Evolutionary conservation across 2,329 filamentous ascomycete genomes (phyloP), one percentile per base, ranked within the genome.

Genomic region (Diaporthe longicolla): DNA sequence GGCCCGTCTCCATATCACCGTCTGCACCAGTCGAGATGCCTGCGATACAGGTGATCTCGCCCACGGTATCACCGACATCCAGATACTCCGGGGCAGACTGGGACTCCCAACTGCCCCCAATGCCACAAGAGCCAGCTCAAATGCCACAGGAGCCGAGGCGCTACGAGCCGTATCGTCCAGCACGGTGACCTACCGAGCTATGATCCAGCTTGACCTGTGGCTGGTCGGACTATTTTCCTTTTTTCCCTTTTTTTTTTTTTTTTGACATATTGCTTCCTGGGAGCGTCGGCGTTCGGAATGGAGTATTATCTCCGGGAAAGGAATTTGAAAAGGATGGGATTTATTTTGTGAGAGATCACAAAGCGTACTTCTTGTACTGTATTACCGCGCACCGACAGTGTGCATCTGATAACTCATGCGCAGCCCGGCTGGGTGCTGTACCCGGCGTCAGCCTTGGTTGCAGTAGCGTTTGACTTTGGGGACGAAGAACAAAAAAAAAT

Each of bases 11-110:
- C 26, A 17, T 52, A 35, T 52, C 52, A 19, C 71, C 26, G 9
- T 73, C 74, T 21, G 75, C 71, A 43, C 77, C 78, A 1, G 77
- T 76, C 15, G 81, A 82, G 75, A 79, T 82, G 77, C 79, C 79
- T 0, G 77, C 76, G 11, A 75, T 76, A 17, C 76, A 77, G 1
- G 68, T 77, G 5, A 73, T 48, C 43, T 66, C 71, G 24, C 72
- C 71, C 29, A 59, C 61, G 3, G 57, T 50, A 17, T 70, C 73
- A 37, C 71, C 71, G 21, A 8, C 57, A 13, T 71, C 65, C 32
- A 43, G 71, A 52, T 75, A 71, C 35, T 71, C 65, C 9, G 66
- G 58, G 19, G 43, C 48, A 11, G 61, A 71, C 35, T 58, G 66
- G 29, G 58, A 61, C 17, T 63, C 54, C 13, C 32, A 63, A 4